A percentile compares a stretch with the other conserved stretches of the same genome.
phyloP scores from a whole-genome alignment of 139 green algal genomes.

The Haematococcus sp. region DNA sequence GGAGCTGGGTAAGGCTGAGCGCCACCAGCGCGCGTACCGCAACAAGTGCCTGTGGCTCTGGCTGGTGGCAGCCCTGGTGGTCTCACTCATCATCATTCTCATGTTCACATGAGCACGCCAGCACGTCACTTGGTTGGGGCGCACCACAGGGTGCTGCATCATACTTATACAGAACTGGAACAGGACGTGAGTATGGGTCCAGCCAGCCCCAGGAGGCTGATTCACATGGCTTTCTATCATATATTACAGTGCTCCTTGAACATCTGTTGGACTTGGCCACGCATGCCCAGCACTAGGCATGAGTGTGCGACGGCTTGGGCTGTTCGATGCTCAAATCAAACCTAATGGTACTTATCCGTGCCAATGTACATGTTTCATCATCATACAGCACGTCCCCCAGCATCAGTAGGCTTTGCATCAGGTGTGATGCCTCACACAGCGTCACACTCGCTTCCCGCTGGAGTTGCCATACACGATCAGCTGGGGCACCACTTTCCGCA shows the following conservation, averaged over 20 bases:
- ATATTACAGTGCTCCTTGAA: too few species aligned
- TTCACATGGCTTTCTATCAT: too few species aligned
- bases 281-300: too few species aligned
- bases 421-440: too few species aligned
- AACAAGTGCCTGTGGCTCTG: constrained; percentile 59
- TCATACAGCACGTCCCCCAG: too few species aligned
- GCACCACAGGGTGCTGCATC: too few species aligned
- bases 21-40: constrained; percentile 26
- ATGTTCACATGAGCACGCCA: constrained; percentile 34
- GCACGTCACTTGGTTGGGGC: too few species aligned
- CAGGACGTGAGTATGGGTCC: too few species aligned
- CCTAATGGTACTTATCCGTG: not conserved
- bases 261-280: too few species aligned
- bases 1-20: constrained; percentile 44
- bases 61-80: constrained; percentile 39
- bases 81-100: constrained; percentile 49
- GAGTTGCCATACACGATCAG: constrained; percentile 72
- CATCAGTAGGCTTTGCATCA: too few species aligned
- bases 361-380: not conserved
- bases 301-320: constrained; percentile 42
- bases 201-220: too few species aligned
- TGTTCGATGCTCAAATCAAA: not conserved
- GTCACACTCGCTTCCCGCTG: constrained; percentile 29
- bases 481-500: constrained; percentile 50
- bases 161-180: too few species aligned